phyloP scores from a whole-genome alignment of 345 rosid genomes.

The Melastoma malabathricum region DNA sequence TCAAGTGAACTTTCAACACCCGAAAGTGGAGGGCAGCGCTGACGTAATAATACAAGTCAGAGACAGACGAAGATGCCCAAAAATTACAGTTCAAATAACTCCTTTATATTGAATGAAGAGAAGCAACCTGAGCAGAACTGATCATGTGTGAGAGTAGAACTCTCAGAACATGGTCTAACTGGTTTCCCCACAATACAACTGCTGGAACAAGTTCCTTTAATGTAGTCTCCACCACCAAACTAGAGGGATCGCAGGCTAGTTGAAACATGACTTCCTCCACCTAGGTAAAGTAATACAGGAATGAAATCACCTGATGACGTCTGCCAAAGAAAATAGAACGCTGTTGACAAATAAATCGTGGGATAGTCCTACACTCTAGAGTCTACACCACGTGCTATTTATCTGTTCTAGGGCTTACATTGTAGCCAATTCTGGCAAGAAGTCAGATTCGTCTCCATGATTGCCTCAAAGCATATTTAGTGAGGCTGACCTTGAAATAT shows the following conservation, averaged over 20 bases:
- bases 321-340: background rate
- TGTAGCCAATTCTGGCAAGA: constrained; percentile 64
- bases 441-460: constrained; percentile 68
- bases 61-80: background rate
- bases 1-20: constrained; percentile 95
- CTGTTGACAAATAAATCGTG: background rate
- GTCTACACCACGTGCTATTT: constrained; percentile 40
- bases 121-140: constrained; percentile 68
- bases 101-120: constrained; percentile 4
- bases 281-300: constrained; percentile 28
- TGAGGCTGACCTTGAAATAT: constrained; percentile 98
- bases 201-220: constrained; percentile 77
- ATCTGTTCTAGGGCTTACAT: constrained; percentile 67
- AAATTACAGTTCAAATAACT: background rate
- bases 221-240: constrained; percentile 88
- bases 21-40: constrained; percentile 90
- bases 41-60: constrained; percentile 12
- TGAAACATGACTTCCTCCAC: constrained; percentile 96
- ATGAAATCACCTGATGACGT: constrained; percentile 10
- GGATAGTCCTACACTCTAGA: constrained; percentile 1
- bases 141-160: constrained; percentile 59
- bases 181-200: constrained; percentile 72
- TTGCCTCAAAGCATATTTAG: constrained; percentile 61
- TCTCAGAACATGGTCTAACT: constrained; percentile 63
- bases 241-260: constrained; percentile 80